These are phyloP conservation scores for Saccharomyces eubayanus DNA, from an alignment of 805 yeast genomes.

Conservation along the genomic window DNA sequence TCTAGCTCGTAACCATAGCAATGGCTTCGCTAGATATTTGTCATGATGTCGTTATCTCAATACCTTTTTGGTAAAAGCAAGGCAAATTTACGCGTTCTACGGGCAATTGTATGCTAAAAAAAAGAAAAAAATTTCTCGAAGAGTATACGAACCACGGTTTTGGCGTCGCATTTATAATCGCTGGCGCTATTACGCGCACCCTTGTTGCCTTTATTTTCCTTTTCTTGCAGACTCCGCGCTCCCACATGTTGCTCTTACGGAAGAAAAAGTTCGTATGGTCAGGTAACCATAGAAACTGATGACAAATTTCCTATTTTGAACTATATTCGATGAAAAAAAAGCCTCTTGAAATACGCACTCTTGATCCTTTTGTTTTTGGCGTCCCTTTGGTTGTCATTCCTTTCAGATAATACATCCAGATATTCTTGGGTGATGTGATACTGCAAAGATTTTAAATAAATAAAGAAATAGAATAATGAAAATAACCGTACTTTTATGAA, in stretches of 20 bases:
- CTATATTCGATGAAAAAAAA: neutral
- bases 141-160: conserved; percentile 5
- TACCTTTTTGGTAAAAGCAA: neutral
- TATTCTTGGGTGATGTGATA: neutral
- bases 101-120: neutral
- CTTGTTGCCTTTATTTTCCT: neutral
- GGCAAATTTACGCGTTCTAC: neutral
- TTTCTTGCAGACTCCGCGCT: neutral
- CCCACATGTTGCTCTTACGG: neutral
- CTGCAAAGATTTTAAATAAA: too few relatives aligned
- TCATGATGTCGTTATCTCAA: neutral
- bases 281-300: neutral
- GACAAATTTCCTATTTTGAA: neutral
- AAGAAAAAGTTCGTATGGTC: neutral
- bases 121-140: neutral
- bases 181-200: neutral
- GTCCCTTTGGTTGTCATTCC: neutral
- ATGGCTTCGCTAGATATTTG: neutral
- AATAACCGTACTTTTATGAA: too few relatives aligned
- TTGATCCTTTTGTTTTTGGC: neutral
- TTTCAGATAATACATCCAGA: neutral
- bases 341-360: neutral
- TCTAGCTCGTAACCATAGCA: neutral
- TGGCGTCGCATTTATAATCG: conserved; percentile 3
- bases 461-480: too few relatives aligned